A percentile compares a stretch with the other conserved stretches of the same genome.
phyloP scores from a whole-genome alignment of 208 protist species.

The Porcisia hertigi region DNA sequence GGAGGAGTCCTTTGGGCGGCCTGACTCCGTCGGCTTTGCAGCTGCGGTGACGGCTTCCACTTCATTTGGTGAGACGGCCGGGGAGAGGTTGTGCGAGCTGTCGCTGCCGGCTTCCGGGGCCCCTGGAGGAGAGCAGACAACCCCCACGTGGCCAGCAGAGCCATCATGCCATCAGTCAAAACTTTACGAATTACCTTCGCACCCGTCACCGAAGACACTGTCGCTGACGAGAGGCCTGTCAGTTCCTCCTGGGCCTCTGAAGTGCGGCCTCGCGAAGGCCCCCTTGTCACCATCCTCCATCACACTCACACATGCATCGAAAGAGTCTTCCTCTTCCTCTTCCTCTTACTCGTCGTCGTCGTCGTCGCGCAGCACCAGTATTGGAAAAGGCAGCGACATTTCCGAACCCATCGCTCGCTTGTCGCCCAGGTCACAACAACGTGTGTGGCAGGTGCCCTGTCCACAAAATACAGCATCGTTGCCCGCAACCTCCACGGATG shows the following conservation, averaged over 20 bases:
- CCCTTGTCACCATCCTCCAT: neutral
- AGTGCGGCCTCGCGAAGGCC: neutral
- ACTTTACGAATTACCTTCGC: neutral
- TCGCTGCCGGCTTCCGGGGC: neutral
- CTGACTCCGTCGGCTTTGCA: neutral
- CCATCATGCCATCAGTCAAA: neutral
- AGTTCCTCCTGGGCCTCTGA: neutral
- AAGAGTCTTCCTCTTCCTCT: neutral
- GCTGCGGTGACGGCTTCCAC: neutral
- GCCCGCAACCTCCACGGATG: neutral
- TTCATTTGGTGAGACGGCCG: neutral
- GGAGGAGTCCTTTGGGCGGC: neutral
- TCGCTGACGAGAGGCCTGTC: neutral
- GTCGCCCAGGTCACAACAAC: constrained; percentile 3
- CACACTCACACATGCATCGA: neutral
- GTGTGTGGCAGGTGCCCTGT: neutral
- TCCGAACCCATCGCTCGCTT: constrained; percentile 11
- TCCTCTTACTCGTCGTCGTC: neutral
- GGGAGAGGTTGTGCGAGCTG: neutral
- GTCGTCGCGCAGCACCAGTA: neutral
- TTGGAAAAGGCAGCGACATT: constrained; percentile 13
- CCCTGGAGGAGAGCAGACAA: neutral
- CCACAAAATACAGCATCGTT: neutral
- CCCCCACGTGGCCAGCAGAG: neutral
- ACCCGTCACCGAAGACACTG: neutral